Evolutionary conservation across 306 rosid genomes (phyloP).

Genomic region (Dryas octopetala): DNA sequence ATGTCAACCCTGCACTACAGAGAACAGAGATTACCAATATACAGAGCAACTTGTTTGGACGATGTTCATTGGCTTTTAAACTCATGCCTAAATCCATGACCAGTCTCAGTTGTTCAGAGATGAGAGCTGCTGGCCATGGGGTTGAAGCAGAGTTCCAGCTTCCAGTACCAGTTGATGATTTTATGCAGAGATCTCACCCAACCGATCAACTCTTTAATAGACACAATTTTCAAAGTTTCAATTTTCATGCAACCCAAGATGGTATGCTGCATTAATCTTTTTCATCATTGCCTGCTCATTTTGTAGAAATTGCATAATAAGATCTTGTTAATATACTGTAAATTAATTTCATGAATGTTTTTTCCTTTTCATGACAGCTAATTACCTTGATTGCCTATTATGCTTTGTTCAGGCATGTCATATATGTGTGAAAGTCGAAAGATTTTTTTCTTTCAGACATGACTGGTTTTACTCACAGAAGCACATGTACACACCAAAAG

Average conservation of each 20-base stretch:
- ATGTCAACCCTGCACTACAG: constrained; percentile 82
- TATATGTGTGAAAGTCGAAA: neutral
- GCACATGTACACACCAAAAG: neutral
- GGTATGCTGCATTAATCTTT: constrained; percentile 51
- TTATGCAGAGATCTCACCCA: constrained; percentile 89
- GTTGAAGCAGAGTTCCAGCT: constrained; percentile 91
- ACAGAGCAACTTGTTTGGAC: constrained; percentile 74
- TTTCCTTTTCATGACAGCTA: neutral
- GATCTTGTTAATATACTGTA: neutral
- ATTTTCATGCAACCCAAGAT: constrained; percentile 71
- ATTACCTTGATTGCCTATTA: neutral
- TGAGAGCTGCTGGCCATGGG: constrained; percentile 96
- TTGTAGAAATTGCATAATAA: neutral
- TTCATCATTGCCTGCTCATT: constrained; percentile 8
- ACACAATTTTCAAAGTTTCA: constrained; percentile 70
- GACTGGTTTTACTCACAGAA: neutral
- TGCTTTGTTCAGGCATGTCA: neutral
- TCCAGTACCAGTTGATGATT: constrained; percentile 91
- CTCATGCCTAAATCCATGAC: constrained; percentile 92
- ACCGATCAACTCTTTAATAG: constrained; percentile 73
- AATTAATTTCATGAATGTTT: neutral
- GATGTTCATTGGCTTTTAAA: constrained; percentile 81
- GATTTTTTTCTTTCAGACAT: neutral
- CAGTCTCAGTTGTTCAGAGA: constrained; percentile 87
- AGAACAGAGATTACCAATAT: constrained; percentile 63